Percentiles rank a stretch among this genome's conserved stretches.
Evolutionary conservation across 1,284 basidiomycete genomes (phyloP).

Genomic region (Ganoderma leucocontextum): DNA sequence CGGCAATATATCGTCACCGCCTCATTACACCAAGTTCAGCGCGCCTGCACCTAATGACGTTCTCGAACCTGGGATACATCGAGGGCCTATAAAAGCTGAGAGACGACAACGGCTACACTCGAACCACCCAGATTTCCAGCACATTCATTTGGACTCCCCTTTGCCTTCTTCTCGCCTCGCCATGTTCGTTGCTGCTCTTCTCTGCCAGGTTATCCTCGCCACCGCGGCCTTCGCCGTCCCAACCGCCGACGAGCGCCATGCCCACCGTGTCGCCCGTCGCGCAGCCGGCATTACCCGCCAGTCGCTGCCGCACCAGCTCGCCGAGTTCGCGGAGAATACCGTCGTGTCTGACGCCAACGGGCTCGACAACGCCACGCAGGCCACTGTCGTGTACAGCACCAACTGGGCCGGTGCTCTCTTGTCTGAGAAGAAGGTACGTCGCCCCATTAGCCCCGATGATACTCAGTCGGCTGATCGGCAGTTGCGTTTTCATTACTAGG

Average conservation of each 20-base stretch:
- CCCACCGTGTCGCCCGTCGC: constrained; percentile 30
- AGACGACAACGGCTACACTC: no score
- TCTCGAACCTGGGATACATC: not conserved
- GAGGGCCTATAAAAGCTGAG: not conserved
- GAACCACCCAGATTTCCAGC: constrained; percentile 14
- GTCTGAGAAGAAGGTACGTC: constrained; percentile 30
- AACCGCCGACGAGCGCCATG: constrained; percentile 28
- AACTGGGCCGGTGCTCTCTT: constrained; percentile 41
- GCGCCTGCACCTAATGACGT: not conserved
- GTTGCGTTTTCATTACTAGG: constrained; percentile 20
- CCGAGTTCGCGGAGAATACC: not conserved
- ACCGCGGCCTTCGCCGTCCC: constrained; percentile 34
- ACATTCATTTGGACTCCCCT: constrained; percentile 19
- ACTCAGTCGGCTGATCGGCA: not conserved
- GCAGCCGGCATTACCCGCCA: constrained; percentile 22
- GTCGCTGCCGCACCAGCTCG: constrained; percentile 28
- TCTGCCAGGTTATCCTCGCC: constrained; percentile 35
- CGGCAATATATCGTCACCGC: not conserved
- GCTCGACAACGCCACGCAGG: constrained; percentile 25
- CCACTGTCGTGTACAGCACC: constrained; percentile 31
- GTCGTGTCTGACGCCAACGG: constrained; percentile 12
- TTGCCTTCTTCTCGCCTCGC: constrained; percentile 20
- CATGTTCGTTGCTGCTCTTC: constrained; percentile 33
- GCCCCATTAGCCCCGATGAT: not conserved
- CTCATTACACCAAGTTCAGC: not conserved